These are phyloP conservation scores for Deinandra increscens DNA, from an alignment of 129 eudicot genomes.

Conservation along the genomic window DNA sequence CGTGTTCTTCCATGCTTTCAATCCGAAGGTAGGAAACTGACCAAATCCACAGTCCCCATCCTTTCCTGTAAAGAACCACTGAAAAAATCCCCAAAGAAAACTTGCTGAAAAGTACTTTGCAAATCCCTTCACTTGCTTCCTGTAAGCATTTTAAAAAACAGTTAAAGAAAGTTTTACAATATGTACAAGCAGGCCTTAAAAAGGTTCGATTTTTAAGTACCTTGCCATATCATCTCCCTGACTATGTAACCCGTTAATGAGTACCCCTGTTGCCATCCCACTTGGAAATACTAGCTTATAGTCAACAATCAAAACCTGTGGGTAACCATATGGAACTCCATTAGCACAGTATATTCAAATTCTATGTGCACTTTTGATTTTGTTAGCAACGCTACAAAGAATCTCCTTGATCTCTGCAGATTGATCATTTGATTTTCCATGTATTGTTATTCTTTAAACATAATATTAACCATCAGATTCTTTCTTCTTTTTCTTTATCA, in stretches of 20 bases:
- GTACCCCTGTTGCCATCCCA: conserved; percentile 97
- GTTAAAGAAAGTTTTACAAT: neutral
- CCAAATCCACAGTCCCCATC: conserved; percentile 58
- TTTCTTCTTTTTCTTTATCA: neutral
- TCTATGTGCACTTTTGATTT: neutral
- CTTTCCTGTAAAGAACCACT: conserved; percentile 79
- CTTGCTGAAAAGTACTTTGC: conserved; percentile 61
- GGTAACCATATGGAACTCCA: conserved; percentile 27
- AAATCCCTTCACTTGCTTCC: conserved; percentile 81
- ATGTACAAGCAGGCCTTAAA: neutral
- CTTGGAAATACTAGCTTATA: conserved; percentile 74
- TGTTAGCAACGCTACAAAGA: neutral
- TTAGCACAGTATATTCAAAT: conserved; percentile 3
- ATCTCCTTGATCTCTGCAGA: neutral
- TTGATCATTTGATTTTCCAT: neutral
- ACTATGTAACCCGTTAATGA: conserved; percentile 79
- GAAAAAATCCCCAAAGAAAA: conserved; percentile 87
- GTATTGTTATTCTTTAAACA: neutral
- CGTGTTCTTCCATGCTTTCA: conserved; percentile 56
- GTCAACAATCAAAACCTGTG: conserved; percentile 75
- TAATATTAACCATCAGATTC: conserved; percentile 13
- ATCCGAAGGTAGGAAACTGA: conserved; percentile 63
- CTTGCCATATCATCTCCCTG: conserved; percentile 63
- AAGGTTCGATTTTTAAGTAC: conserved; percentile 38
- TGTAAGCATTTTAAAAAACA: conserved; percentile 26